Base-by-base conservation (phyloP, 805 yeast species). In the Dipodascus albidus region DNA sequence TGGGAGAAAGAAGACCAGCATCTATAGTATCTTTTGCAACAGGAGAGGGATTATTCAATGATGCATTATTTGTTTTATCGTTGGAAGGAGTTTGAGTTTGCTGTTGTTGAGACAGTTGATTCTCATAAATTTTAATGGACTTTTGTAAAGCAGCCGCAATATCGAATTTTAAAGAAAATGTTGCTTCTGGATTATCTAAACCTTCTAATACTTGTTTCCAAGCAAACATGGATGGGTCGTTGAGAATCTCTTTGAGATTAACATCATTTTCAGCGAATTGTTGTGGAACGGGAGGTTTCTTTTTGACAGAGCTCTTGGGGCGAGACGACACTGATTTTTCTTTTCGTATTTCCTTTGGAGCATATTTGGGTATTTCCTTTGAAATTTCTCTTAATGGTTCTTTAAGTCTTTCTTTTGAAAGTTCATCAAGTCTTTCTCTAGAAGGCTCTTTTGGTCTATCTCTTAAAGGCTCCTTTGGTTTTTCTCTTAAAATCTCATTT, bases 151-250 rank as follows among this genome's bases (percentile, higher is more conserved):
- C 44, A 38, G 44, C 44, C n/a, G 44, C 44, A 38, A 38, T 38
- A 17, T 38, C 44, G 15, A 38, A 38, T 14, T 38, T 38, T 17
- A 38, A 14, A 38, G 44, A 38, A 38, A 38, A 38, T 38, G 44
- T 38, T 6, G 44, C 44, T 38, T 38, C 44, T 6, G 44, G 44
- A 38, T 38, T 38, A 38, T 38, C 44, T 38, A 38, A 38, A 38
- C 44, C 20, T 38, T 38, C 44, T 19, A 38, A 38, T 4, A 17
- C 44, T 14, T 38, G 20, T 14, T 38, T 38, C 44, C 44, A 38
- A 38, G 44, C 17, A n/a, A n/a, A 14, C 17, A 17, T 17, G 20
- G 20, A 14, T 11, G 44, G 44, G 33, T 27, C 33, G 33, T 27
- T 27, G 33, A 27, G 33, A 27, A 27, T 27, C 11, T 27, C 33